Percentiles rank a stretch among this genome's conserved stretches.
phyloP scores from a whole-genome alignment of 345 rosid genomes.

The Diplotaxis tenuifolia region DNA sequence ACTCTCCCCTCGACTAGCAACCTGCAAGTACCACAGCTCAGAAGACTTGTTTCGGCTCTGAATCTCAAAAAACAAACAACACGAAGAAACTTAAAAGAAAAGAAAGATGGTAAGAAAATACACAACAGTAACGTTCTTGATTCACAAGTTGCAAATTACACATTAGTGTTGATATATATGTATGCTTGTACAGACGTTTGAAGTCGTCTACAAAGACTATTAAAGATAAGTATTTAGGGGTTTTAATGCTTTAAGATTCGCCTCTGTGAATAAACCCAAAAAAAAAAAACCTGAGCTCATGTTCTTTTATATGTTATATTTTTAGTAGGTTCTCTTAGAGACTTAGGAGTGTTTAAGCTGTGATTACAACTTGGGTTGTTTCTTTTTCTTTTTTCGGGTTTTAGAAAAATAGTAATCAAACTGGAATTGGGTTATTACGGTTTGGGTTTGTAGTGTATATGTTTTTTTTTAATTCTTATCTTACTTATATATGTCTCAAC shows the following conservation, averaged over 20 bases:
- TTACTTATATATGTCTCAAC: neutral
- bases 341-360: neutral
- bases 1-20: conserved; percentile 51
- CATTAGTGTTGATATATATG: conserved; percentile 18
- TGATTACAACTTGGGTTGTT: conserved; percentile 15
- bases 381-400: neutral
- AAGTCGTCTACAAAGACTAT: conserved; percentile 26
- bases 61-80: neutral
- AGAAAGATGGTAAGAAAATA: conserved; percentile 17
- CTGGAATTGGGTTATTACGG: conserved; percentile 5
- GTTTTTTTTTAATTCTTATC: neutral
- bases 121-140: conserved; percentile 21
- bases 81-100: conserved; percentile 5
- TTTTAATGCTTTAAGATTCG: conserved; percentile 25
- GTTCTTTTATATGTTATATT: conserved; percentile 16
- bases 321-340: neutral
- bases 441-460: neutral
- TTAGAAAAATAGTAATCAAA: neutral
- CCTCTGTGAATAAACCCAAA: conserved; percentile 19
- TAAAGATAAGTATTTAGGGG: conserved; percentile 15
- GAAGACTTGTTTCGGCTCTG: neutral
- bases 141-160: conserved; percentile 17
- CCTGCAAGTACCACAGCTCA: conserved; percentile 1
- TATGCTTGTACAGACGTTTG: conserved; percentile 35
- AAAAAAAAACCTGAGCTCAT: neutral